Conservation (phyloP, 169 alveolate genomes). For the Neospora caninum region DNA sequence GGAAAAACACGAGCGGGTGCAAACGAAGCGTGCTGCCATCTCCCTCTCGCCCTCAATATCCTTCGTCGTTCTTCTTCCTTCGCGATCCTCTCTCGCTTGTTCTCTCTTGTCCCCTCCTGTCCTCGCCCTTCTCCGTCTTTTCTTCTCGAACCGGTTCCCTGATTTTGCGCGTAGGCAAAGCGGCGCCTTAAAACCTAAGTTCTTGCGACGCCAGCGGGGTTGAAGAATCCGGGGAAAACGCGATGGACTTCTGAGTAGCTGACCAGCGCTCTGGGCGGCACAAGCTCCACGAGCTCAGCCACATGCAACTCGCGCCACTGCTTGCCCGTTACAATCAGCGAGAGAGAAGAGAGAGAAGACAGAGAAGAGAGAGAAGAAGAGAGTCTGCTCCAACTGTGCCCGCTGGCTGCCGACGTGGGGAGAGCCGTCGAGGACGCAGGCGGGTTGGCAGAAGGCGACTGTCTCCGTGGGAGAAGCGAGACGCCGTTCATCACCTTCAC, state of each 20-base stretch:
- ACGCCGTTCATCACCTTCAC: slow-evolving; percentile 15
- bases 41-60: too few relatives aligned
- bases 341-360: background rate
- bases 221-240: background rate
- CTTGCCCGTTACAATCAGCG: background rate
- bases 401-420: background rate
- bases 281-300: background rate
- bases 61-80: too few relatives aligned
- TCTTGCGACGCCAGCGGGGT: background rate
- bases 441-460: background rate
- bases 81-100: too few relatives aligned
- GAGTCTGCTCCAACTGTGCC: background rate
- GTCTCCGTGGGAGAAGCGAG: background rate
- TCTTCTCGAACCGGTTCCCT: too few relatives aligned
- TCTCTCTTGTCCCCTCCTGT: too few relatives aligned
- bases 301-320: slow-evolving; percentile 6
- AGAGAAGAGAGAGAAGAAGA: background rate
- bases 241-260: background rate
- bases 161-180: too few relatives aligned
- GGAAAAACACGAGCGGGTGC: too few relatives aligned
- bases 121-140: too few relatives aligned
- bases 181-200: background rate
- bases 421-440: background rate
- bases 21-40: too few relatives aligned
- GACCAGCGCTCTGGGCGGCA: background rate